These are phyloP conservation scores for Amphirosellinia nigrospora DNA, from an alignment of 495 filamentous ascomycete genomes.

Conservation along the genomic window DNA sequence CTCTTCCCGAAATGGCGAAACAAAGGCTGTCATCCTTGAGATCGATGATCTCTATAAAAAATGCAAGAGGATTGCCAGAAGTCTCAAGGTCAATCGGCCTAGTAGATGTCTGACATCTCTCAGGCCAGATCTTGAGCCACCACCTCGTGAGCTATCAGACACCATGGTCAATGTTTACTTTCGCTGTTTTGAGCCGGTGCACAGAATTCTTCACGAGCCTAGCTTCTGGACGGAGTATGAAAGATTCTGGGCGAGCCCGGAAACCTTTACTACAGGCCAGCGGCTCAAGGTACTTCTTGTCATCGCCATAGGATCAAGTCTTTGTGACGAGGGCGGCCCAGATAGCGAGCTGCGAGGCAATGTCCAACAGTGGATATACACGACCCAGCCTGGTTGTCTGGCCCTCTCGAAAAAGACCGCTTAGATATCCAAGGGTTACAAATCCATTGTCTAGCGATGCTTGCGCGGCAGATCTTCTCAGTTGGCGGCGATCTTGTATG, in stretches of 20 bases:
- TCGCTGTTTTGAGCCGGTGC: slow-evolving; percentile 60
- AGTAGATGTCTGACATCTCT: slow-evolving; percentile 33
- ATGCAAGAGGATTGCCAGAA: slow-evolving; percentile 40
- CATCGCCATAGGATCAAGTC: slow-evolving; percentile 59
- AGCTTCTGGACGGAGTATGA: slow-evolving; percentile 62
- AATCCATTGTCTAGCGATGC: slow-evolving; percentile 59
- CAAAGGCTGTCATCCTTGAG: slow-evolving; percentile 30
- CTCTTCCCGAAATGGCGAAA: slow-evolving; percentile 29
- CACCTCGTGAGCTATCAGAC: slow-evolving; percentile 57
- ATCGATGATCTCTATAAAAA: slow-evolving; percentile 43
- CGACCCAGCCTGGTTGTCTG: slow-evolving; percentile 63
- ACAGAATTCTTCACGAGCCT: slow-evolving; percentile 64
- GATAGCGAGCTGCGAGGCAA: slow-evolving; percentile 42
- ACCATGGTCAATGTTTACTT: slow-evolving; percentile 61
- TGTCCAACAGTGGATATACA: slow-evolving; percentile 59
- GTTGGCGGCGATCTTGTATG: slow-evolving; percentile 62
- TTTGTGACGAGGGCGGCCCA: slow-evolving; percentile 43
- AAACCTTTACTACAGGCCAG: slow-evolving; percentile 42
- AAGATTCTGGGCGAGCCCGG: slow-evolving; percentile 53
- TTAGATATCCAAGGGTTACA: slow-evolving; percentile 58
- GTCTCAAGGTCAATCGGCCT: slow-evolving; percentile 39
- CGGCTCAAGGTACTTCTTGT: slow-evolving; percentile 59
- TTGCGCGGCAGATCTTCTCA: slow-evolving; percentile 58
- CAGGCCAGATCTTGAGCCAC: slow-evolving; percentile 45
- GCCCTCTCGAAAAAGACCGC: slow-evolving; percentile 58